Evolutionary conservation across 345 rosid species (phyloP).

Genomic region (Garcia nutans): DNA sequence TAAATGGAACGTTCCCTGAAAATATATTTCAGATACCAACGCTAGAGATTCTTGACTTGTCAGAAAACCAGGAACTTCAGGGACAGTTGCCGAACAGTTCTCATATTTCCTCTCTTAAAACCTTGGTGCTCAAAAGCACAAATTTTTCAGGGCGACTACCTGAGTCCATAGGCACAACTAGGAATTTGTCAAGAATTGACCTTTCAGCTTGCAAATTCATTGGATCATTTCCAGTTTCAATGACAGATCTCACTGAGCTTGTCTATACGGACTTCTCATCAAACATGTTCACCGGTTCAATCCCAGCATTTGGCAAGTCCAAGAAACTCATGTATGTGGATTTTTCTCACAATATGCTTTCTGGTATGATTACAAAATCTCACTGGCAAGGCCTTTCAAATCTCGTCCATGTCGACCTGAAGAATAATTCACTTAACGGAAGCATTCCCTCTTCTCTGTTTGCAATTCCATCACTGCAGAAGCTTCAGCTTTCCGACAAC

Average conservation of each 20-base stretch:
- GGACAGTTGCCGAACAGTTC: constrained; percentile 25
- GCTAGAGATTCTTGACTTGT: constrained; percentile 36
- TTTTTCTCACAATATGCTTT: constrained; percentile 32
- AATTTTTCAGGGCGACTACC: constrained; percentile 36
- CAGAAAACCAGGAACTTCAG: constrained; percentile 13
- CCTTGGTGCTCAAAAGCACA: constrained; percentile 22
- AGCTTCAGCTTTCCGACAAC: constrained; percentile 30
- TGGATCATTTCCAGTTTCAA: constrained; percentile 33
- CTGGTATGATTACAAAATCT: constrained; percentile 26
- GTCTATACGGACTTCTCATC: constrained; percentile 32
- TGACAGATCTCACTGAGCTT: constrained; percentile 25
- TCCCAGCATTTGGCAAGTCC: constrained; percentile 29
- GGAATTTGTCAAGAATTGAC: constrained; percentile 20
- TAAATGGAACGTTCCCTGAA: constrained; percentile 34
- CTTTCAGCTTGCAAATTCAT: constrained; percentile 17
- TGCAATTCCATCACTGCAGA: constrained; percentile 18
- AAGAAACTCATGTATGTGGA: constrained; percentile 29
- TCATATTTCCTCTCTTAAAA: constrained; percentile 22
- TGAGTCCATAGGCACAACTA: constrained; percentile 30
- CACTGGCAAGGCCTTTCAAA: constrained; percentile 27
- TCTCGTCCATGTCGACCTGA: constrained; percentile 34
- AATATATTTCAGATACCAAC: constrained; percentile 22
- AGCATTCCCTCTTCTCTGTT: constrained; percentile 31
- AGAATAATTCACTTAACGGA: constrained; percentile 34
- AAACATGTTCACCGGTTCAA: constrained; percentile 32